Base-by-base conservation (phyloP, 2,329 filamentous ascomycete genomes). In the Trichoderma afroharzianum region DNA sequence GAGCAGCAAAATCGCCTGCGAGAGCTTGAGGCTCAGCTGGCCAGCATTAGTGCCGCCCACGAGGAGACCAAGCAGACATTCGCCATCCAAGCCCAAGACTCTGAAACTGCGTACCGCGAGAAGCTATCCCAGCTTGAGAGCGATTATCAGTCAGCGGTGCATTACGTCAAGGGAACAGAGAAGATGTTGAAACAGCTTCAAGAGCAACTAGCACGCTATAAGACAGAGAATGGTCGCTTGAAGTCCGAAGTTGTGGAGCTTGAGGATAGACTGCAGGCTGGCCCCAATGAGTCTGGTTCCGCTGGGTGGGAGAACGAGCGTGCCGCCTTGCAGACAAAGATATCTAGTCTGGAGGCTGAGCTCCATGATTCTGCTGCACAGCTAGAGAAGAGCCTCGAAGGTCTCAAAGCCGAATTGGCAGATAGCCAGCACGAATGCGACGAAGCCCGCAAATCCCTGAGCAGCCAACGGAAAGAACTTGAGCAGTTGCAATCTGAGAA, bases 101-200 rank as follows among this genome's bases (percentile, higher is more conserved):
- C 94, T n/a, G 95, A 97, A 79, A 88, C 90, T 70, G 89, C 93
- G 61, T 98, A 97, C 83, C 92, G 95, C 73, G 95, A 98, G 80
- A 98, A 98, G 81, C 87, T 99, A 67, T 89, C 93, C 72, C 95
- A 97, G 79, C 89, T 99, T 36, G 95, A 98, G 82, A 97, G 95
- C 79, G 96, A 99, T 80, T 98, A 99, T 80, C 94, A 98, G 81
- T 97, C 96, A 55, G 95, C 96, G 18, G 95, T 98, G 63, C 96
- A 98, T 81, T 99, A 99, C 78, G 93, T 99, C 76, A 97, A 97
- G 82, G 96, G 96, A 72, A 98, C 96, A 1, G 96, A 99, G 82
- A 98, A 98, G 87, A 98, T 99, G 94, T 88, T 99, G 63, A 95
- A 96, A 82, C 95, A 97, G 81, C 95, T 99, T 87, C 98, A 98